Conservation (phyloP, 2,329 filamentous ascomycete species). For the Aspergillus sp. region DNA sequence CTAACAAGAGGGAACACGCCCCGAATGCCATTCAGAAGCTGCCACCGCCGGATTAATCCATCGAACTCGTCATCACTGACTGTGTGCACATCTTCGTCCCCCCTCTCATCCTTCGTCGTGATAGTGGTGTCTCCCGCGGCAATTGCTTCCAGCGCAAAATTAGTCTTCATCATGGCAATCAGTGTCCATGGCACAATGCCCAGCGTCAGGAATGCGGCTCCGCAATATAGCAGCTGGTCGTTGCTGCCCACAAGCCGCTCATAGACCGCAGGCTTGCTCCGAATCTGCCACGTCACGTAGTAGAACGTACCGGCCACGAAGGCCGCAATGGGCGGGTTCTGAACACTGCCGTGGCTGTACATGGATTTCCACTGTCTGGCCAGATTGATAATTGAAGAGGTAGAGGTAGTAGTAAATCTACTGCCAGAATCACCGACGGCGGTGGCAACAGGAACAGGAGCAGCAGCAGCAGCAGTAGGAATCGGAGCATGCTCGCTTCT, state of each 20-base stretch:
- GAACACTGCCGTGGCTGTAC: conserved; percentile 14
- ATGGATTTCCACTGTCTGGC: conserved; percentile 11
- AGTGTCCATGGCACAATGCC: conserved; percentile 29
- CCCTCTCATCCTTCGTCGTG: not conserved
- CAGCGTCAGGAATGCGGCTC: conserved; percentile 21
- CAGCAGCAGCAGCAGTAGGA: too few species aligned
- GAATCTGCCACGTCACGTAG: conserved; percentile 23
- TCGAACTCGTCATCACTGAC: conserved; percentile 6
- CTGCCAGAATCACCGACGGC: too few species aligned
- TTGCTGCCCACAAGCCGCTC: conserved; percentile 7
- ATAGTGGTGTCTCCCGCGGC: too few species aligned
- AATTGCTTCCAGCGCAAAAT: conserved; percentile 18
- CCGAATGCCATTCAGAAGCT: conserved; percentile 8
- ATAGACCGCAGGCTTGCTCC: conserved; percentile 6
- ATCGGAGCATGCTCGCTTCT: too few species aligned
- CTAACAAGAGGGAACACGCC: conserved; percentile 6
- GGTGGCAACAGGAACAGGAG: too few species aligned
- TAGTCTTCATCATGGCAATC: conserved; percentile 20
- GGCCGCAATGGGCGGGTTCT: conserved; percentile 20
- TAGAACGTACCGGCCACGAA: conserved; percentile 14
- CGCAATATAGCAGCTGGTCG: conserved; percentile 15
- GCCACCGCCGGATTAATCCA: conserved; percentile 7
- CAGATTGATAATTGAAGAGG: conserved; percentile 5
- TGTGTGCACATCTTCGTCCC: not conserved
- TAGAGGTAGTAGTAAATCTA: too few species aligned